phyloP scores from a whole-genome alignment of 78 protist genomes.

The Anaeramoeba flamelloides region DNA sequence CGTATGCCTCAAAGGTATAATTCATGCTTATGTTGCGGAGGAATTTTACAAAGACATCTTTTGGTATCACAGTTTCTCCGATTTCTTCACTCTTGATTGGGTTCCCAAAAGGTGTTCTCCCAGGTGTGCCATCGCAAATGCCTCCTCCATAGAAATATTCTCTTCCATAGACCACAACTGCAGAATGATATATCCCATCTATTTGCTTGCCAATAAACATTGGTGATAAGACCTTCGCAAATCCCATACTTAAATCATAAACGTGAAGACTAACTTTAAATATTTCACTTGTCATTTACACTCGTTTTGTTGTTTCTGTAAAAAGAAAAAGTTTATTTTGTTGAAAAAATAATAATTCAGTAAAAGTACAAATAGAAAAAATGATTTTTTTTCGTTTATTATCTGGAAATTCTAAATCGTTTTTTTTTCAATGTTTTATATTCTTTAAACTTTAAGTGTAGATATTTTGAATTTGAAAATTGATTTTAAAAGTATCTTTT shows the following conservation, averaged over 20 bases:
- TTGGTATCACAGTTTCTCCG: constrained; percentile 15
- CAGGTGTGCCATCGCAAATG: constrained; percentile 1
- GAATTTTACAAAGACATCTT: constrained; percentile 21
- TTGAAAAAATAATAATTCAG: no score
- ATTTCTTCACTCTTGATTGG: constrained; percentile 8
- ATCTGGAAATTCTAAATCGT: no score
- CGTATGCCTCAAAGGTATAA: constrained; percentile 8
- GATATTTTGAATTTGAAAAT: no score
- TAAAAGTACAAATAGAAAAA: no score
- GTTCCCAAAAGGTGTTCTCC: background rate
- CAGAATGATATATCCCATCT: constrained; percentile 35
- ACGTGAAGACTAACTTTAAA: constrained; percentile 4
- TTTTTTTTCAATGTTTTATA: no score
- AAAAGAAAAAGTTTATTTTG: no score
- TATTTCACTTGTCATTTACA: no score
- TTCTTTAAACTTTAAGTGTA: no score
- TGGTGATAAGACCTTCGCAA: constrained; percentile 11
- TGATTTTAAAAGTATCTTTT: no score
- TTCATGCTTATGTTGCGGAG: background rate
- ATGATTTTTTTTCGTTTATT: no score
- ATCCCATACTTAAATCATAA: constrained; percentile 29
- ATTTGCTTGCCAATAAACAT: constrained; percentile 19
- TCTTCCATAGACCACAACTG: constrained; percentile 24
- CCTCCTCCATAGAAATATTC: constrained; percentile 39
- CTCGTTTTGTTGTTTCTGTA: no score